Evolutionary conservation across 2,329 filamentous ascomycete species (phyloP).

Genomic region (Hymenoscyphus scutula): DNA sequence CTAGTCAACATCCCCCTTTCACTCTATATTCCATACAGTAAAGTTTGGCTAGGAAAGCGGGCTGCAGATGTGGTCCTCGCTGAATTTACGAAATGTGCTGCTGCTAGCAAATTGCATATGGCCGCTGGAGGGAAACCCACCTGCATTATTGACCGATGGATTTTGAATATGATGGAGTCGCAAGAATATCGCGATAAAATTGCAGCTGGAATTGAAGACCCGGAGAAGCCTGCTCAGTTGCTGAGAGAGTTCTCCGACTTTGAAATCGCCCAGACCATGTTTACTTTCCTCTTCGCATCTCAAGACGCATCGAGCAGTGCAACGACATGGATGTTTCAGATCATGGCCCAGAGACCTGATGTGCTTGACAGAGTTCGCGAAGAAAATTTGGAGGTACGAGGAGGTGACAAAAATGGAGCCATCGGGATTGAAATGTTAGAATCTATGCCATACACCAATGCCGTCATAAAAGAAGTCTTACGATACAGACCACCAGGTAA

Average conservation of each 20-base stretch:
- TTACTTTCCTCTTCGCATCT: constrained; percentile 53
- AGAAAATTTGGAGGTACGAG: constrained; percentile 46
- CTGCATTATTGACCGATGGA: constrained; percentile 78
- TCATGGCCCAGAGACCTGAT: constrained; percentile 90
- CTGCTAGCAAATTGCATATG: constrained; percentile 70
- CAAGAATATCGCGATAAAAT: constrained; percentile 63
- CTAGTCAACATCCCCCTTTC: constrained; percentile 71
- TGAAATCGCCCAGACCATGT: constrained; percentile 50
- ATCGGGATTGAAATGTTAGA: constrained; percentile 49
- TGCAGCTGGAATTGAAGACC: constrained; percentile 52
- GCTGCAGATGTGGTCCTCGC: constrained; percentile 67
- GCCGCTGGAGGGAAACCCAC: constrained; percentile 63
- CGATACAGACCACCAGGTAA: constrained; percentile 50
- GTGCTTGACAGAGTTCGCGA: constrained; percentile 73
- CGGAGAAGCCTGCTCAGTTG: constrained; percentile 44
- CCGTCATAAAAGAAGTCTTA: constrained; percentile 53
- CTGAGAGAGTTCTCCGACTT: constrained; percentile 50
- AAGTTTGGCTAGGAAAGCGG: constrained; percentile 75
- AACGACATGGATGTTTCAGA: constrained; percentile 54
- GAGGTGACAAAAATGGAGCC: constrained; percentile 41
- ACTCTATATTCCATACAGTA: constrained; percentile 73
- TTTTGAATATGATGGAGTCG: constrained; percentile 70
- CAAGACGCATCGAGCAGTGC: constrained; percentile 54
- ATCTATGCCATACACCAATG: constrained; percentile 49
- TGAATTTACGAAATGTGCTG: constrained; percentile 70